Conservation (phyloP, 2,329 filamentous ascomycete genomes). For the Nothophoma quercina region DNA sequence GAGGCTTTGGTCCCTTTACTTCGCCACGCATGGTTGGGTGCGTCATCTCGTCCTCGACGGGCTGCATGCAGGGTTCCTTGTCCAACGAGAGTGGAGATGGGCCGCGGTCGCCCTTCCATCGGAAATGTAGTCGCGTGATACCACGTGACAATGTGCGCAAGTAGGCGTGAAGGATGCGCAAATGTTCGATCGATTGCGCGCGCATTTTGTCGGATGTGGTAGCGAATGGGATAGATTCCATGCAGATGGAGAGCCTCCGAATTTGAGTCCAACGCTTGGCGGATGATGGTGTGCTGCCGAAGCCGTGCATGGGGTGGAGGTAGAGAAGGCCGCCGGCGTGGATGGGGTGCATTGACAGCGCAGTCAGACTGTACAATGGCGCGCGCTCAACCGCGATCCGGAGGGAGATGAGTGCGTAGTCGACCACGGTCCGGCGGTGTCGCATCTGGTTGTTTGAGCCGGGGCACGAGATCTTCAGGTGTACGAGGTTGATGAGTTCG, state of each 20-base stretch:
- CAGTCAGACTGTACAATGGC: conserved; percentile 69
- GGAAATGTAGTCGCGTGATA: conserved; percentile 76
- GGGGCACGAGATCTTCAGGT: conserved; percentile 79
- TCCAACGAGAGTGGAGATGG: conserved; percentile 76
- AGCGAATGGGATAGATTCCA: conserved; percentile 72
- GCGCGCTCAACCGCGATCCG: conserved; percentile 82
- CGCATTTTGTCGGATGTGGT: conserved; percentile 59
- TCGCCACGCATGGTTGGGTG: conserved; percentile 44
- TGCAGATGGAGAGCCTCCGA: conserved; percentile 73
- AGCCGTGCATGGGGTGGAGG: conserved; percentile 75
- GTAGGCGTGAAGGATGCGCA: conserved; percentile 76
- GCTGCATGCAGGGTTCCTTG: conserved; percentile 73
- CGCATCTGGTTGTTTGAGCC: conserved; percentile 71
- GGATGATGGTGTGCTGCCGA: conserved; percentile 77
- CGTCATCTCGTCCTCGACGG: conserved; percentile 51
- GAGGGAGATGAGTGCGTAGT: conserved; percentile 87
- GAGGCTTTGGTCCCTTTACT: conserved; percentile 51
- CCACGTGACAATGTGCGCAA: conserved; percentile 72
- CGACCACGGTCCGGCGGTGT: conserved; percentile 79
- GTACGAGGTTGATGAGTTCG: conserved; percentile 72
- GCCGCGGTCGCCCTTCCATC: conserved; percentile 76
- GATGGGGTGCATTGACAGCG: conserved; percentile 75
- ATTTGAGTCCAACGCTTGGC: conserved; percentile 80
- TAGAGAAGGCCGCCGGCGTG: conserved; percentile 81
- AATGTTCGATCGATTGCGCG: conserved; percentile 70